Evolutionary conservation across 2,329 filamentous ascomycete genomes (phyloP).

Genomic region (Metarhizium guizhouense): DNA sequence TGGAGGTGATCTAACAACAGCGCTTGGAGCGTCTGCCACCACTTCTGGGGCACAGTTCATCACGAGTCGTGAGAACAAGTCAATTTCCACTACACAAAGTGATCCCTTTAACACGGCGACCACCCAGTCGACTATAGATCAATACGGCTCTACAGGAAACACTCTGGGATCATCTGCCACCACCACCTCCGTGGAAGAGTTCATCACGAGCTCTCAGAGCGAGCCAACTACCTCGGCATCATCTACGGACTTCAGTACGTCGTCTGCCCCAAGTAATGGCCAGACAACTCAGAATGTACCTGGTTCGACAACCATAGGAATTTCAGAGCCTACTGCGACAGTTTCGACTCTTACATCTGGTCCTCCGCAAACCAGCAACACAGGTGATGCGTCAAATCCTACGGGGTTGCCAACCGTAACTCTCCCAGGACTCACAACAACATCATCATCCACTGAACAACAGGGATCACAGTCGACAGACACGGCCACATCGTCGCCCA

Average conservation of each 20-base stretch:
- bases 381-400: not conserved
- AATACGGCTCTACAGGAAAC: not conserved
- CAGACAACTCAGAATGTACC: not conserved
- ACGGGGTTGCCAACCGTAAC: constrained; percentile 2
- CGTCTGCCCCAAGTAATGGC: not conserved
- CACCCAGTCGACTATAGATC: not conserved
- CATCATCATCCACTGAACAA: not conserved
- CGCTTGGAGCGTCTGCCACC: not conserved
- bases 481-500: not conserved
- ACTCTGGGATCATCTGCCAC: not conserved
- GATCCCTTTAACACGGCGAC: not conserved
- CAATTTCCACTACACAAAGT: not conserved
- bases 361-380: not conserved
- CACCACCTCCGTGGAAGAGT: not conserved
- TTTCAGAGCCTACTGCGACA: not conserved
- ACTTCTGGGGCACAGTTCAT: not conserved
- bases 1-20: not conserved
- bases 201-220: not conserved
- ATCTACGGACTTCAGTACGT: no score
- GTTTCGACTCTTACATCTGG: not conserved
- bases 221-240: no score
- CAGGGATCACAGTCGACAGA: not conserved
- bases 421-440: not conserved
- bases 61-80: not conserved
- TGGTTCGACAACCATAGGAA: not conserved